Evolutionary conservation across 2,329 filamentous ascomycete genomes (phyloP), one percentile per base, ranked within the genome.

Genomic region (Neofusicoccum laricinum): DNA sequence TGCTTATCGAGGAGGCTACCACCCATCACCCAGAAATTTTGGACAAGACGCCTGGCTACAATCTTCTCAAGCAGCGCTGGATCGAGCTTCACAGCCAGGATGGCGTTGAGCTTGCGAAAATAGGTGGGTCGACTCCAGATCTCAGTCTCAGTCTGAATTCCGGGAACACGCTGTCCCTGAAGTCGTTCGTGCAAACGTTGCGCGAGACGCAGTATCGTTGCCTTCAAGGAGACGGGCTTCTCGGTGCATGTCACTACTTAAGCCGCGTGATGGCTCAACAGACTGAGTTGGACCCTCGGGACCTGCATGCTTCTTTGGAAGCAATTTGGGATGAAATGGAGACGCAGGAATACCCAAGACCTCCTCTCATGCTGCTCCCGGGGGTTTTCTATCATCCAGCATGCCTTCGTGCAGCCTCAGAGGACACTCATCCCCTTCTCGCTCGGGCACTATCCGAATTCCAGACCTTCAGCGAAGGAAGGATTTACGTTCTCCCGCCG

Each of bases 261-360:
- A 49, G 63, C 1, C 30, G 46, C 0, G 66, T 73, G 0, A 57
- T 79, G 10, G 40, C 19, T 15, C 46, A 64, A 2, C 4, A 38
- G 4, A 14, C 49, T 1, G 65, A 46, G 0, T 50, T 69, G 1
- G 40, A 63, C 1, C 40, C 66, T 1, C 19, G 65, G 2, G 69
- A 73, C 4, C 61, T 77, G 3, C 67, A 69, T 45, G 41, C 63
- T 21, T 58, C 71, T 0, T 51, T 78, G 19, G 69, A 76, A 43
- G 74, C 74, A 2, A 70, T 82, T n/a, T 82, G 80, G 79, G 77
- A 77, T 36, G 80, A 82, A 65, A 70, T 80, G 2, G 81, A 82
- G 64, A 78, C 78, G 55, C 76, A 82, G 58, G 81, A 82, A 46
- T 82, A 80, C 66, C 76, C 77, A 12, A 77, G 79, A 65, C 70